A percentile compares a stretch with the other conserved stretches of the same genome.
Conservation (phyloP, 345 rosid species). For the Euphorbia pulcherrima region DNA sequence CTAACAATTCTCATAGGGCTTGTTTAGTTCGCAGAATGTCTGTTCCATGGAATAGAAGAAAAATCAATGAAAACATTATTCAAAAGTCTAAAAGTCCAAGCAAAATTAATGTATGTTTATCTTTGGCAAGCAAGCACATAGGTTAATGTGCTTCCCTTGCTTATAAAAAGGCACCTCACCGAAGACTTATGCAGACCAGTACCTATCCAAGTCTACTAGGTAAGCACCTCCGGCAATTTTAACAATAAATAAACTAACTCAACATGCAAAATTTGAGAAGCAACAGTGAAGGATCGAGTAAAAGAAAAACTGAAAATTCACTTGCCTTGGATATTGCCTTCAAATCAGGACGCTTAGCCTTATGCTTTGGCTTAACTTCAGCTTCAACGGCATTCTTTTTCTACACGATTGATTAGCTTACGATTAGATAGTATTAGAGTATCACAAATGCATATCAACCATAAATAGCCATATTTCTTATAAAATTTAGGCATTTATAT, state of each 20-base stretch:
- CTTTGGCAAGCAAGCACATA: neutral
- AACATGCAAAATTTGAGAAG: neutral
- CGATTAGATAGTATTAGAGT: neutral
- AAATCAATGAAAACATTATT: no score
- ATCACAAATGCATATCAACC: neutral
- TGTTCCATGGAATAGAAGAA: no score
- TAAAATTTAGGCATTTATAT: neutral
- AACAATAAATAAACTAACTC: neutral
- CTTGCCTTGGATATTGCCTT: conserved; percentile 79
- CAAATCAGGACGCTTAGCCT: conserved; percentile 68
- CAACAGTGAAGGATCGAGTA: neutral
- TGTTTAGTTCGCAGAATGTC: no score
- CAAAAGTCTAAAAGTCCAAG: neutral
- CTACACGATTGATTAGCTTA: conserved; percentile 29
- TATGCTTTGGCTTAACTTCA: conserved; percentile 23
- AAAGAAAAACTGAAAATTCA: conserved; percentile 11
- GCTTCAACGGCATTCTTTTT: conserved; percentile 29
- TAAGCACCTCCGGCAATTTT: neutral
- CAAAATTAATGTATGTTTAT: neutral
- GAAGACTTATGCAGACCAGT: neutral
- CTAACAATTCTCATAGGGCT: no score
- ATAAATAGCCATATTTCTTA: neutral
- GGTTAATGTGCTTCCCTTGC: neutral
- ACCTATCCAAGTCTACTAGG: neutral
- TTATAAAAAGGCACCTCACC: neutral